A percentile compares a stretch with the other conserved stretches of the same genome.
These are phyloP conservation scores for Tetraselmis striata DNA, from an alignment of 139 green algal species.

Conservation along the genomic window DNA sequence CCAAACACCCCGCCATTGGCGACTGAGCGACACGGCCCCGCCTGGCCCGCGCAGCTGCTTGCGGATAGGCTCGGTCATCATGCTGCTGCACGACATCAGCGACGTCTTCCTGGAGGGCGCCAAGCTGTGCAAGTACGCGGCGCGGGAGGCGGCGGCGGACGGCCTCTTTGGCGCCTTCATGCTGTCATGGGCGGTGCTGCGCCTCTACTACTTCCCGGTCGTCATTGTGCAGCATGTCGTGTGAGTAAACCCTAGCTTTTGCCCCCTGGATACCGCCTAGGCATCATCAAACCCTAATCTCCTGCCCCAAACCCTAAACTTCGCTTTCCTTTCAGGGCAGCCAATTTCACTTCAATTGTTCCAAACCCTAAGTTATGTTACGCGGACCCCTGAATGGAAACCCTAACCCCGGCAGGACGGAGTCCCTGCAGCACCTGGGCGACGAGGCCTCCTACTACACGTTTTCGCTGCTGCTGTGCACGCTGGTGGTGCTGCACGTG, in stretches of 20 bases:
- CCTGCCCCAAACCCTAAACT: too few relatives aligned
- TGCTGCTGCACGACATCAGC: conserved; percentile 72
- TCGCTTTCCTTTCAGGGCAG: too few relatives aligned
- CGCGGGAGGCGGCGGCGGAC: conserved; percentile 27
- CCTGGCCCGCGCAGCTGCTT: too few relatives aligned
- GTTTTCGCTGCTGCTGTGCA: conserved; percentile 42
- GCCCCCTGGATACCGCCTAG: too few relatives aligned
- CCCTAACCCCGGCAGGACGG: too few relatives aligned
- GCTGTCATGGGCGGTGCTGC: conserved; percentile 43
- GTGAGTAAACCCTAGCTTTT: too few relatives aligned
- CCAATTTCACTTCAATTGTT: too few relatives aligned
- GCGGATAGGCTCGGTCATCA: conserved; percentile 63
- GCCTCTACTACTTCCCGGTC: conserved; percentile 46
- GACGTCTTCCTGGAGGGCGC: conserved; percentile 73
- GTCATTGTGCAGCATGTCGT: conserved; percentile 46
- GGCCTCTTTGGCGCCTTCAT: conserved; percentile 49
- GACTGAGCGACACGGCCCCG: too few relatives aligned
- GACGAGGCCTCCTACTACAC: conserved; percentile 27
- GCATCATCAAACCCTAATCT: too few relatives aligned
- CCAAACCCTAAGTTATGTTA: too few relatives aligned
- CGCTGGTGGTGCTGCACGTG: conserved; percentile 59
- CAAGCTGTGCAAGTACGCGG: conserved; percentile 62
- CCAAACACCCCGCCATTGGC: too few relatives aligned
- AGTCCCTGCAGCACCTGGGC: conserved; percentile 18
- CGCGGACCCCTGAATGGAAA: too few relatives aligned